Evolutionary conservation across 139 green algal species (phyloP).

Genomic region (Chlamydomonas schloesseri): DNA sequence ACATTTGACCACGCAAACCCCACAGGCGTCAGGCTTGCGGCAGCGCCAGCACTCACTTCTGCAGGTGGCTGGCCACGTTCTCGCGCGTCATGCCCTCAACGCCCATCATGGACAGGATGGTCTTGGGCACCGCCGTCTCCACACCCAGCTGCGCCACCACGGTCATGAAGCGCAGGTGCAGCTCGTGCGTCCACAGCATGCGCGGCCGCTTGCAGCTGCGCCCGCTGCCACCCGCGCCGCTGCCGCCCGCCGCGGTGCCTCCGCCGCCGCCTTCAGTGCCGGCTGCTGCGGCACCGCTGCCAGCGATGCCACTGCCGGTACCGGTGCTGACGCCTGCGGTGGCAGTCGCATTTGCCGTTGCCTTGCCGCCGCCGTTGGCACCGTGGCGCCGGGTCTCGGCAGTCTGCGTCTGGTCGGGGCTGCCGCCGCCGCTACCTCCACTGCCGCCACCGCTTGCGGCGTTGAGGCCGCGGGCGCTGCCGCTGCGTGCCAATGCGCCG

Average conservation of each 20-base stretch:
- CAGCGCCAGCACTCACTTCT: constrained; percentile 72
- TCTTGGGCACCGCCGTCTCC: constrained; percentile 90
- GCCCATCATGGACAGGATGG: constrained; percentile 94
- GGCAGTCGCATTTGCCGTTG: neutral
- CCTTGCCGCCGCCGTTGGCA: neutral
- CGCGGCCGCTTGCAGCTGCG: constrained; percentile 45
- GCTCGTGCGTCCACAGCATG: constrained; percentile 93
- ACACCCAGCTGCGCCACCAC: constrained; percentile 84
- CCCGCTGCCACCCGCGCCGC: neutral
- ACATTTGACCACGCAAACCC: too few relatives aligned
- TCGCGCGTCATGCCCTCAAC: constrained; percentile 94
- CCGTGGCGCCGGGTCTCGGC: too few relatives aligned
- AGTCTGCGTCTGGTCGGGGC: too few relatives aligned
- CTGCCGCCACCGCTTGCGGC: neutral
- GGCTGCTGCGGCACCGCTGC: neutral
- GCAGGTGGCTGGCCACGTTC: constrained; percentile 94
- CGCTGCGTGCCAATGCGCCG: neutral
- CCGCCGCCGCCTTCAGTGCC: neutral
- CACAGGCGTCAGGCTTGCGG: too few relatives aligned
- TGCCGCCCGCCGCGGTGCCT: neutral
- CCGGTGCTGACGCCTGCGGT: neutral
- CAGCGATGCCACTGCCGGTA: neutral
- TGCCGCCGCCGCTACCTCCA: neutral
- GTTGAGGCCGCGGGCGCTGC: neutral
- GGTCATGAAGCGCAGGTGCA: constrained; percentile 91